These are phyloP conservation scores for Deinandra increscens DNA, from an alignment of 129 eudicot genomes.

Conservation along the genomic window DNA sequence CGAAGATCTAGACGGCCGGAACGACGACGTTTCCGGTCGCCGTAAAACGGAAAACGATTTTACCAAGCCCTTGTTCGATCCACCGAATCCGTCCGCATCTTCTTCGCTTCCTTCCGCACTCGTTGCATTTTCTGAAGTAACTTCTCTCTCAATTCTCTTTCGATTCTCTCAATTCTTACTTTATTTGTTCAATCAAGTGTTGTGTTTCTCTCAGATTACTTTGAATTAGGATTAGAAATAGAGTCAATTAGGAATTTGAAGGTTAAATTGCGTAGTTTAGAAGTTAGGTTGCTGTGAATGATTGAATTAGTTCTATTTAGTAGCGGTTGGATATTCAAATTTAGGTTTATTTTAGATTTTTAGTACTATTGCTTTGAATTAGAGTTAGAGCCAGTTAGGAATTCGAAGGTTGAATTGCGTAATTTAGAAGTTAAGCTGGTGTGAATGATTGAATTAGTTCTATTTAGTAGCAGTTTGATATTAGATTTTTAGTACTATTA, in stretches of 20 bases:
- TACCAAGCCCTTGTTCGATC: constrained; percentile 52
- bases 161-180: neutral
- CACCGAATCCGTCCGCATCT: constrained; percentile 48
- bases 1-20: constrained; percentile 12
- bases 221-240: neutral
- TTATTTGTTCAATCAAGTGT: neutral
- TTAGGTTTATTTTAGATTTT: too few species aligned
- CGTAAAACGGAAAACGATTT: constrained; percentile 27
- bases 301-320: too few species aligned
- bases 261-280: too few species aligned
- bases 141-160: constrained; percentile 6
- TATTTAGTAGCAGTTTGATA: too few species aligned
- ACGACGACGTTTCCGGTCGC: constrained; percentile 25
- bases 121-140: constrained; percentile 79
- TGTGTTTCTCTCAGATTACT: neutral
- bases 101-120: constrained; percentile 84
- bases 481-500: too few species aligned
- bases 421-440: neutral
- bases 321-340: too few species aligned
- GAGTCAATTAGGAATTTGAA: too few species aligned
- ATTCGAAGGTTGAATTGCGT: neutral
- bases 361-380: too few species aligned
- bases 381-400: neutral
- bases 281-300: too few species aligned
- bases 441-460: neutral